Conservation (phyloP, 495 filamentous ascomycete genomes). For the Xylaria sp. region DNA sequence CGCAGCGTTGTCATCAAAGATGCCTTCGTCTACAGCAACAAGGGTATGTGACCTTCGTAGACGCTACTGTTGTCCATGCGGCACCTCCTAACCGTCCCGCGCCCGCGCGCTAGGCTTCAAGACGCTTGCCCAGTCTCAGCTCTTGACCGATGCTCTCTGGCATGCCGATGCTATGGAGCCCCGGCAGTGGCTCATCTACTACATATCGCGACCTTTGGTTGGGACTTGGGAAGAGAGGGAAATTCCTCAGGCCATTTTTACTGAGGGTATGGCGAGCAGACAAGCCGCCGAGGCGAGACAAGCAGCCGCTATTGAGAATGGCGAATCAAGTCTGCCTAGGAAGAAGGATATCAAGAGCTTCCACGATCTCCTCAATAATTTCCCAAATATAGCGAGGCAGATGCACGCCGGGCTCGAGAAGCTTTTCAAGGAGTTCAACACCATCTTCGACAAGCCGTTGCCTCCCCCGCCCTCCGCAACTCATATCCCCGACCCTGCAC, state of each 20-base stretch:
- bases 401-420: constrained; percentile 93
- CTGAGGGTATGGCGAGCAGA: constrained; percentile 45
- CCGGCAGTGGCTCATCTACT: constrained; percentile 95
- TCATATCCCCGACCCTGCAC: constrained; percentile 58
- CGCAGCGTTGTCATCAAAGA: constrained; percentile 95
- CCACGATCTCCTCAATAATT: constrained; percentile 87
- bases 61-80: not conserved
- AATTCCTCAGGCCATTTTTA: constrained; percentile 66
- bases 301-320: constrained; percentile 44
- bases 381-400: constrained; percentile 95
- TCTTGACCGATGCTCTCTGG: constrained; percentile 86
- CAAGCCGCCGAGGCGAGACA: constrained; percentile 41
- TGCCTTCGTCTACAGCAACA: constrained; percentile 91
- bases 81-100: constrained; percentile 27
- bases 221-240: constrained; percentile 80
- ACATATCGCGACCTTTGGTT: constrained; percentile 89
- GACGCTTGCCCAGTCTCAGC: constrained; percentile 85
- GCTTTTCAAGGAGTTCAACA: constrained; percentile 87
- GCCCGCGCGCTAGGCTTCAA: constrained; percentile 87
- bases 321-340: constrained; percentile 54
- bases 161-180: constrained; percentile 83
- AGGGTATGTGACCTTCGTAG: constrained; percentile 64
- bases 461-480: constrained; percentile 75
- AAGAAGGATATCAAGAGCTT: constrained; percentile 94
- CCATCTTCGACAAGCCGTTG: constrained; percentile 81